phyloP scores from a whole-genome alignment of 2,329 filamentous ascomycete genomes.

The Fusarium sp. region DNA sequence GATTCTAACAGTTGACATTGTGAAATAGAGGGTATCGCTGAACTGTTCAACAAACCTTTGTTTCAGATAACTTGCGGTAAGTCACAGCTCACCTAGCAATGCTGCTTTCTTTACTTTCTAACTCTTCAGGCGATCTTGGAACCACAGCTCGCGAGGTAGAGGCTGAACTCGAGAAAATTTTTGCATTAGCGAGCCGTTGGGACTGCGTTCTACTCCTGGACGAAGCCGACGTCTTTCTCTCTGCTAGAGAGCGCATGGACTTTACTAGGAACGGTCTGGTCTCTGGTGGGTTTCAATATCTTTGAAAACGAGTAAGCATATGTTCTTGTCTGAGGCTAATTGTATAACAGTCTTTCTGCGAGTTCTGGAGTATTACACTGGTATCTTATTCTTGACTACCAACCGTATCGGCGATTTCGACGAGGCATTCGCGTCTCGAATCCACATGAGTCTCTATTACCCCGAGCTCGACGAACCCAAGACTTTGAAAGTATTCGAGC shows the following conservation, averaged over 20 bases:
- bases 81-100: no score
- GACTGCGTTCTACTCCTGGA: slow-evolving; percentile 21
- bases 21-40: slow-evolving; percentile 21
- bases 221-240: slow-evolving; percentile 22
- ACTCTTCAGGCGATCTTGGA: background rate
- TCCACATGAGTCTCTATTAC: slow-evolving; percentile 9
- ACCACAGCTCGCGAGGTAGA: slow-evolving; percentile 10
- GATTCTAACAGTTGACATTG: no score
- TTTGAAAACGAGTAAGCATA: no score
- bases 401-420: slow-evolving; percentile 6
- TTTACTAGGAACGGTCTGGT: slow-evolving; percentile 20
- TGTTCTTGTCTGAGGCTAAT: rapidly evolving
- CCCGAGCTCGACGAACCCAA: background rate
- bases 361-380: background rate
- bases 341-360: background rate
- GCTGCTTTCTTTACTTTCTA: no score
- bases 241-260: slow-evolving; percentile 5
- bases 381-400: background rate
- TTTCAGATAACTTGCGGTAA: slow-evolving; percentile 24
- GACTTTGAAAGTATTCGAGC: no score
- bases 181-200: slow-evolving; percentile 16
- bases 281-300: background rate
- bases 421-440: background rate
- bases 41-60: slow-evolving; percentile 11
- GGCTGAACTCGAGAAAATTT: slow-evolving; percentile 1